Evolutionary conservation across 768 basidiomycete species (phyloP).

Genomic region (Rhodotorula paludigena): DNA sequence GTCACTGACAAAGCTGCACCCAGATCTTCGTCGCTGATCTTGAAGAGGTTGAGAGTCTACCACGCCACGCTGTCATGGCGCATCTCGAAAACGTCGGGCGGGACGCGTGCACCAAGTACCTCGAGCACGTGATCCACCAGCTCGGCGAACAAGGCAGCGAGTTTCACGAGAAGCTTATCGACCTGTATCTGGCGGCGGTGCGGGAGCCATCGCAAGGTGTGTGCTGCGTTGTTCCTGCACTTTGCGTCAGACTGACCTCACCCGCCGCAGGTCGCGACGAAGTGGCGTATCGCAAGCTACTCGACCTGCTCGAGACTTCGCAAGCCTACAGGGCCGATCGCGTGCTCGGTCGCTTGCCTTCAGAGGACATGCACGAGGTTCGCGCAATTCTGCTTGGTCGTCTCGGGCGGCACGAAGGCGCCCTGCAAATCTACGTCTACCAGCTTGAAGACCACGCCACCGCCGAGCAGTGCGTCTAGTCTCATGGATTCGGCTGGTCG

Average conservation of each 20-base stretch:
- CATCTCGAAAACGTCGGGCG: slow-evolving; percentile 63
- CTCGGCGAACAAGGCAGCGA: slow-evolving; percentile 61
- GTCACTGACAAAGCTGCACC: too few species aligned
- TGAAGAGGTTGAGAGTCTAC: slow-evolving; percentile 71
- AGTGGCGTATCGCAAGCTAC: slow-evolving; percentile 62
- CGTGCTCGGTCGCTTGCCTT: slow-evolving; percentile 71
- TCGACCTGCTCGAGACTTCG: slow-evolving; percentile 70
- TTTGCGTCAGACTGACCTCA: background rate
- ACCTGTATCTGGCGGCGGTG: slow-evolving; percentile 73
- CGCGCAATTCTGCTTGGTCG: slow-evolving; percentile 85
- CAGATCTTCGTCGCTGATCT: slow-evolving; percentile 90
- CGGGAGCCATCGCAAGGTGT: slow-evolving; percentile 15
- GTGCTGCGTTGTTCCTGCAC: background rate
- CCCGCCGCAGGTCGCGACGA: slow-evolving; percentile 51
- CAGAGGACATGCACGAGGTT: slow-evolving; percentile 74
- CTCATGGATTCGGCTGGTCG: background rate
- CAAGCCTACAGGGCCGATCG: slow-evolving; percentile 68
- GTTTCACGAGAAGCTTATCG: slow-evolving; percentile 85
- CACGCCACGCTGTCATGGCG: slow-evolving; percentile 66
- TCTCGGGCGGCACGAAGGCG: slow-evolving; percentile 84
- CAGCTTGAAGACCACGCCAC: slow-evolving; percentile 73
- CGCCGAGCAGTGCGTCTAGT: slow-evolving; percentile 71
- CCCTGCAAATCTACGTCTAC: slow-evolving; percentile 91
- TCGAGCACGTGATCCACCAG: slow-evolving; percentile 77
- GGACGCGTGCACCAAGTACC: slow-evolving; percentile 66